Conservation (phyloP, 257 asterid species). For the Rehmannia glutinosa region DNA sequence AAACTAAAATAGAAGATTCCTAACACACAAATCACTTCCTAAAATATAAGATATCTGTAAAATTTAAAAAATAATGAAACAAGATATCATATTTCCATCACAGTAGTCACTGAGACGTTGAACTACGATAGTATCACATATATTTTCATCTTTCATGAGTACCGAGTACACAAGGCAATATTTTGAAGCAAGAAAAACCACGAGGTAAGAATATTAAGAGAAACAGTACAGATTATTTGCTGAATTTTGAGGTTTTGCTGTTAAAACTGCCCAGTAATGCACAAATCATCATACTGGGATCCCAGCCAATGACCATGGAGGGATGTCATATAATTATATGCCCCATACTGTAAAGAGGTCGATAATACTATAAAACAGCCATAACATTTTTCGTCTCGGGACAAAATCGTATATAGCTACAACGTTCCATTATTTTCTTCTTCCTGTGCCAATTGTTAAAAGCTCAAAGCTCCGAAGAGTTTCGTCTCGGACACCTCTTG, state of each 20-base stretch:
- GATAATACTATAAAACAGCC: background rate
- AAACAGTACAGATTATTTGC: constrained; percentile 6
- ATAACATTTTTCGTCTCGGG: background rate
- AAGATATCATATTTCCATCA: no score
- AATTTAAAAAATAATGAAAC: no score
- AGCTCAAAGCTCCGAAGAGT: constrained; percentile 79
- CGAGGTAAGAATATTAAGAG: background rate
- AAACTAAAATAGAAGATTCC: no score
- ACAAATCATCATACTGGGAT: background rate
- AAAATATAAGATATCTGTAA: no score
- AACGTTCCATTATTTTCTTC: constrained; percentile 44
- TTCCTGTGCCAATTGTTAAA: constrained; percentile 69
- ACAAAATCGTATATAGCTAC: constrained; percentile 5
- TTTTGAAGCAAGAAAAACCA: background rate
- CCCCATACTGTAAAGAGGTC: background rate
- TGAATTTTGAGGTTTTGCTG: constrained; percentile 7
- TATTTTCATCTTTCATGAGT: constrained; percentile 9
- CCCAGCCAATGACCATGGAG: constrained; percentile 16
- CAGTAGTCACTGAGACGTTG: background rate
- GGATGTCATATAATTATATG: background rate
- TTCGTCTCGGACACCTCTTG: constrained; percentile 70
- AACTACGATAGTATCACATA: background rate
- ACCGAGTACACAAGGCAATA: constrained; percentile 8
- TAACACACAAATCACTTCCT: no score
- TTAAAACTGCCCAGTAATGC: constrained; percentile 10